Evolutionary conservation across 2,329 filamentous ascomycete species (phyloP), one percentile per base, ranked within the genome.

Genomic region (Tolypocladium paradoxum): DNA sequence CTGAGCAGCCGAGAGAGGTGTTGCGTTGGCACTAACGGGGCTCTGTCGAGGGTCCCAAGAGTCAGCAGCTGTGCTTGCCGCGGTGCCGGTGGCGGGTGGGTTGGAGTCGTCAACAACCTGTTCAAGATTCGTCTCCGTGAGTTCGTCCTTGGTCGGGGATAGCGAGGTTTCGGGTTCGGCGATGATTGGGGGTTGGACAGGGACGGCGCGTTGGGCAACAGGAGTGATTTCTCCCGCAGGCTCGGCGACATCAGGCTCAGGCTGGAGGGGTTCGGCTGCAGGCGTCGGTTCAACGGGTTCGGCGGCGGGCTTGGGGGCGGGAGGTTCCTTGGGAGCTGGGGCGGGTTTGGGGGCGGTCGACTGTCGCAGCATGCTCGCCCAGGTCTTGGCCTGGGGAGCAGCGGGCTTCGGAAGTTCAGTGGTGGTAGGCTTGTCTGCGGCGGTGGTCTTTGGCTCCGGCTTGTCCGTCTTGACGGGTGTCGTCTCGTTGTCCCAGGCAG

Each of bases 61-160:
- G 70, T 92, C 93, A 61, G 90, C 88, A 59, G 89, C 77, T 55
- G 91, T 96, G 78, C 91, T 96, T 58, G 88, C 90, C 58, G 83
- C 88, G 48, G 92, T 96, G 60, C 85, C 87, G 52, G 88, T 92
- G 48, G 85, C 79, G 22, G 85, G 82, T 40, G 89, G 87, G 54
- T 83, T 75, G 45, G 92, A 95, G 53, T 78, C 79, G 72, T 96
- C 91, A 59, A 84, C 86, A 61, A 97, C 79, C 71, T 92, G 88
- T 68, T 96, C 91, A 54, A 97, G 85, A 71, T 97, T 97, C 62
- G 85, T 86, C 73, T 92, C 85, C 31, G 92, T 97, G 59, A 97
- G 80, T 64, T 91, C 84, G 68, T 90, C 89, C 71, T 87, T 85
- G 27, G 88, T 81, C 18, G 88, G 85, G 48, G 80, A 78, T 47